phyloP scores from a whole-genome alignment of 2,329 filamentous ascomycete species.

The Colletotrichum navitas region DNA sequence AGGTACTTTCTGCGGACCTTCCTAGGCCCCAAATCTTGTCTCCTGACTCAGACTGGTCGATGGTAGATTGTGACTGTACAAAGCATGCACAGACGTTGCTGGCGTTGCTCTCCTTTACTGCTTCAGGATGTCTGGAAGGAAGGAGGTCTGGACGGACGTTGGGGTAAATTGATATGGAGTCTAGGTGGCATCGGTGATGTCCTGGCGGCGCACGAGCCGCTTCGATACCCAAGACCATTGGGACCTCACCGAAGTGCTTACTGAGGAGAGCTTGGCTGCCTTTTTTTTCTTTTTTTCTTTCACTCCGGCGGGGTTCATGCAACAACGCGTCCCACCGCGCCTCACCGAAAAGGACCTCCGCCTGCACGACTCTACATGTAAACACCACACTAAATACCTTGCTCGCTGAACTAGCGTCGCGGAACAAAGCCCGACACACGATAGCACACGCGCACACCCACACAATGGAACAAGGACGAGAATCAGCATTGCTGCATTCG shows the following conservation, averaged over 20 bases:
- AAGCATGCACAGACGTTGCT: not conserved
- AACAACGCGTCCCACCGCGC: slow-evolving; percentile 36
- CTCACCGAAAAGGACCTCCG: slow-evolving; percentile 33
- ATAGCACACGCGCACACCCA: not conserved
- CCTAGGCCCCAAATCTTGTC: not conserved
- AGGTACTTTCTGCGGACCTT: not conserved
- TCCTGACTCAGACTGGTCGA: not conserved
- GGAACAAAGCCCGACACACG: not conserved
- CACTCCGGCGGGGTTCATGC: slow-evolving; percentile 27
- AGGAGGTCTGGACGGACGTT: slow-evolving; percentile 1
- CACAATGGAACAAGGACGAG: slow-evolving; percentile 37
- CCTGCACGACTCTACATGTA: not conserved
- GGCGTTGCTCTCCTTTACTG: not conserved
- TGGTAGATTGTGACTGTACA: not conserved
- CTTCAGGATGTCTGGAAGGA: slow-evolving; percentile 3
- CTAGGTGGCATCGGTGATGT: not conserved
- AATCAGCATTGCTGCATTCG: slow-evolving; percentile 50
- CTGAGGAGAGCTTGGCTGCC: not conserved
- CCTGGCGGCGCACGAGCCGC: slow-evolving; percentile 23
- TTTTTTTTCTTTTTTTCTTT: not conserved
- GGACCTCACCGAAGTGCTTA: slow-evolving; percentile 20
- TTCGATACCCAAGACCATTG: not conserved
- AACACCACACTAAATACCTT: not conserved
- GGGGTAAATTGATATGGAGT: not conserved
- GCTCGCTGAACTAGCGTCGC: not conserved